Base-by-base conservation (phyloP, 108 stramenopile species). In the Stephanodiscus minutulus region DNA sequence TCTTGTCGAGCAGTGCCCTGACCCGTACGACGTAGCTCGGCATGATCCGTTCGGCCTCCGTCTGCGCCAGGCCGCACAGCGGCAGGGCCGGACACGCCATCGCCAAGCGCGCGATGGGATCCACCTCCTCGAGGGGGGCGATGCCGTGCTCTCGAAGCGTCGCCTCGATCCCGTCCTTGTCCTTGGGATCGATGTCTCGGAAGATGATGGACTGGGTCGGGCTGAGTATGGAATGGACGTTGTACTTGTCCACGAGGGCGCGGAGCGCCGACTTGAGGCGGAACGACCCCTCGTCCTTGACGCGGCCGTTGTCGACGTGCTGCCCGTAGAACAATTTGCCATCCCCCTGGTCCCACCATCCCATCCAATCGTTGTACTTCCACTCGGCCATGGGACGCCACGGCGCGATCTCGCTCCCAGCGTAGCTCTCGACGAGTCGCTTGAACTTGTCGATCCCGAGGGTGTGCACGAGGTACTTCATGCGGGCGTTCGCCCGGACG, bases 81-180 rank as follows among this genome's bases (percentile, higher is more conserved):
- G 98, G 98, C 21, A 99, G 83, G 15, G 98, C 96, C 35, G 96
- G 97, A 70, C 98, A 99, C 47, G 98, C 97, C 96, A 99, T 98
- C 60, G 96, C 68, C 28, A 89, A 73, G 68, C 90, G 89, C 58
- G 76, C 80, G 39, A 94, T 70, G 25, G 92, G 92, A 81, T 96
- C 93, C 41, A 96, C 87, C 61, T 96, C 89, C 77, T 97, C 97
- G 35, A 97, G 83, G 17, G 91, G 84, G 64, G 72, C 79, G 66
- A 98, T 80, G 29, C 95, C 92, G 72, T 99, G 96, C 28, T 90
- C 88, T 29, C 61, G 65, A 27, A 99, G 73, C 56, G 98, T 78
- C 17, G 81, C 65, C 59, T 98, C 96, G 61, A 99, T 85, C 41
- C 79, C 89, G 15, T 71, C 85, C 72, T 89, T 86, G 77, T 98